Evolutionary conservation across 2,329 filamentous ascomycete species (phyloP), one percentile per base, ranked within the genome.

Genomic region (Chaetoscypha palmicola): DNA sequence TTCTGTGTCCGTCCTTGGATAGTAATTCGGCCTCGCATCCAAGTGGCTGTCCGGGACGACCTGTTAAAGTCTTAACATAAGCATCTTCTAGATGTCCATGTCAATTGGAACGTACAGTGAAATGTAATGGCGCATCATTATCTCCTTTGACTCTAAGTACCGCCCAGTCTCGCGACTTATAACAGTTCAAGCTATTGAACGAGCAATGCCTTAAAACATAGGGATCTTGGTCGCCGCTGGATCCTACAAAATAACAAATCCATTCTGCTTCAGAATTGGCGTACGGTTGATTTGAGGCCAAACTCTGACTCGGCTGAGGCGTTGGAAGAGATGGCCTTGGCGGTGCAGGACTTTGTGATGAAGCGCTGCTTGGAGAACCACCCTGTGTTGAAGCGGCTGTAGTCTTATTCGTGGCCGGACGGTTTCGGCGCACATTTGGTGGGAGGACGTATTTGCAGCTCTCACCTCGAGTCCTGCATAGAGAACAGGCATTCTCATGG

Each of bases 211-310:
- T 34, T 9, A 58, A 41, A 9, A 58, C 55, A 45, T 50, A 55
- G 3, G 54, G 54, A 43, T 58, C 55, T 32, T 56, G 55, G 43
- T 58, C 55, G 31, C 55, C 52, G 46, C 54, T 56, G 17, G 54
- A 40, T 3, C 55, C 55, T 9, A 56, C 55, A 34, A 56, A 54
- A 17, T 58, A 54, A 33, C 50, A 55, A 38, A 52, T 51, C 51
- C 50, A 54, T 38, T 52, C 51, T 34, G 24, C 19, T 17, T 24
- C 24, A 20, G 11, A 22, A 22, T 34, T 36, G 3, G 38, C 4
- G 20, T 34, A 16, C 14, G 19, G 39, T 26, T 28, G 16, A 30
- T 31, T 35, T 10, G 9, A 43, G 14, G 22, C 21, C 8, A 30
- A 8, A 5, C 16, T 22, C 23, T 22, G 34, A 3, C 4, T 38